These are phyloP conservation scores for Metschnikowia cerradonensis DNA, from an alignment of 805 yeast species.

Conservation along the genomic window DNA sequence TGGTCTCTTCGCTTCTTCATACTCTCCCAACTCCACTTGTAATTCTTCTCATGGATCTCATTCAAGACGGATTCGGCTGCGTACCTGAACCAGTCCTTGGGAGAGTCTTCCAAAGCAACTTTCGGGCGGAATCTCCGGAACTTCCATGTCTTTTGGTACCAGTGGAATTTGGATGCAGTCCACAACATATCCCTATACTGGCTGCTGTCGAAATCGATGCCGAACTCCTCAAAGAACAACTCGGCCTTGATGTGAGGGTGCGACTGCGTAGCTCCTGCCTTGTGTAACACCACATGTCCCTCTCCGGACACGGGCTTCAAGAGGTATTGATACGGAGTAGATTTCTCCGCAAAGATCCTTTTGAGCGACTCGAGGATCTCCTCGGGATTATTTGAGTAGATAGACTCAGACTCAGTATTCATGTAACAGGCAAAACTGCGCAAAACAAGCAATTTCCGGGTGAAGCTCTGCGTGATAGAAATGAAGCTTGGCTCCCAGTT, in stretches of 20 bases:
- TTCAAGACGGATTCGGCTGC: conserved; percentile 70
- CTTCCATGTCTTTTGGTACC: conserved; percentile 71
- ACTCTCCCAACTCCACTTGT: conserved; percentile 86
- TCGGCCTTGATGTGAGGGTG: conserved; percentile 70
- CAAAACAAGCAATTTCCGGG: conserved; percentile 74
- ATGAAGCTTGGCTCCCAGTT: conserved; percentile 85
- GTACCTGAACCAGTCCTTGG: conserved; percentile 77
- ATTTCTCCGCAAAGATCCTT: conserved; percentile 33
- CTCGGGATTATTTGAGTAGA: conserved; percentile 46
- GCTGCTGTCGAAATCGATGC: conserved; percentile 76
- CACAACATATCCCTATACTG: conserved; percentile 81
- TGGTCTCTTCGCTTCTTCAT: conserved; percentile 69
- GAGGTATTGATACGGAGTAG: conserved; percentile 46
- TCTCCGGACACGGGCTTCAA: conserved; percentile 85
- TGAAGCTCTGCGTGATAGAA: conserved; percentile 57
- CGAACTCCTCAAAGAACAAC: conserved; percentile 80
- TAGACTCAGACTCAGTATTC: conserved; percentile 62
- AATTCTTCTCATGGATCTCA: conserved; percentile 78
- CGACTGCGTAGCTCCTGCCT: conserved; percentile 64
- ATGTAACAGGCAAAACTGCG: conserved; percentile 76
- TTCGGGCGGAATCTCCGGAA: conserved; percentile 70
- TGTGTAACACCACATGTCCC: conserved; percentile 79
- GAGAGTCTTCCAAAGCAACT: conserved; percentile 51
- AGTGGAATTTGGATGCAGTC: conserved; percentile 76
- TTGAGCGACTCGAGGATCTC: conserved; percentile 48